Base-by-base conservation (phyloP, 2,329 filamentous ascomycete species). In the Neonectria faginata region DNA sequence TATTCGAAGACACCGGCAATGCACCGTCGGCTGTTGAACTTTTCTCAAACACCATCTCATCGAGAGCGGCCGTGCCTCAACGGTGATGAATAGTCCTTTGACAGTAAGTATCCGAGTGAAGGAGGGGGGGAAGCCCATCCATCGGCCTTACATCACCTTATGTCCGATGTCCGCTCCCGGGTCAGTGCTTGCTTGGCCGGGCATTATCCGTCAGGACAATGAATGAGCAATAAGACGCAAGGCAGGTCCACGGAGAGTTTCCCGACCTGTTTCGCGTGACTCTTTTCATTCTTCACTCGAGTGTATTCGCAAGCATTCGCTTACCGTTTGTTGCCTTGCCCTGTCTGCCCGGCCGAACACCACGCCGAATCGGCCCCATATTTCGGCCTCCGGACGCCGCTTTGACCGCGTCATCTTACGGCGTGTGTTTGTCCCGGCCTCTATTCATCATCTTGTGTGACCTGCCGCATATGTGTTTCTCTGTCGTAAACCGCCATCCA, bases 381-480 rank as follows among this genome's bases (percentile, higher is more conserved):
- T 12, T 22, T 51, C 48, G 48, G 48, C 10, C n/a, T 22, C 48
- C 48, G 48, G 48, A 5, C 48, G 31, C 48, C 22, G 48, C 48
- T 51, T 20, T 6, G 39, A 4, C 39, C 18, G 39, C 39, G 39
- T 42, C 27, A 12, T 31, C 27, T 33, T 11, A 33, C 48, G 48
- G 47, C 47, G n/a, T 33, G 16, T 11, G 8, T 8, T n/a, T 41
- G 16, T 31, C 20, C 27, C 45, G 27, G n/a, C 31, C n/a, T 18
- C 48, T 42, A 44, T 44, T 36, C 59, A 36, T 51, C 36, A 7
- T 31, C 20, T 25, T 36, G 59, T 51, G 44, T 56, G 27, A 56
- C 59, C 33, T 48, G 27, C 10, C 44, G 51, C 31, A 11, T 22
- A 16, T 20, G 53, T 41, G 16, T 25, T 36, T 48, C 42, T 41